A percentile compares a stretch with the other conserved stretches of the same genome.
These are phyloP conservation scores for Penicillium sp. DNA, from an alignment of 2,329 filamentous ascomycete genomes.

Conservation along the genomic window DNA sequence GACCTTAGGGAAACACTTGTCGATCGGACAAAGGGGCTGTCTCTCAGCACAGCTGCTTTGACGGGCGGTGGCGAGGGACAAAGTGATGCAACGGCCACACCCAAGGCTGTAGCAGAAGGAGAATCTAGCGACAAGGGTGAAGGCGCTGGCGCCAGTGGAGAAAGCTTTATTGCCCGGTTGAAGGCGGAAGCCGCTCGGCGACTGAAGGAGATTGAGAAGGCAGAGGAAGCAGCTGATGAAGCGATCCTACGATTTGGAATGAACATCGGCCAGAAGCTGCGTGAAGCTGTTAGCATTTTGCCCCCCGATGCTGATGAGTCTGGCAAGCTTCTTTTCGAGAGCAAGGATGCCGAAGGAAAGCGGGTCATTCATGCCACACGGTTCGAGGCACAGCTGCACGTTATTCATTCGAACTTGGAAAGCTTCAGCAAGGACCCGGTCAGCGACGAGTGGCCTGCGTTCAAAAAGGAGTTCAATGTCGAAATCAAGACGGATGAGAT, in stretches of 20 bases:
- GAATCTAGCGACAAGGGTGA: constrained; percentile 18
- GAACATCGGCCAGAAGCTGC: constrained; percentile 84
- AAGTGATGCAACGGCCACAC: constrained; percentile 30
- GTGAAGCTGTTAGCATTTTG: constrained; percentile 84
- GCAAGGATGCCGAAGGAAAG: constrained; percentile 84
- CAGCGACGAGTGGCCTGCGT: constrained; percentile 70
- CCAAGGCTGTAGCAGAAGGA: constrained; percentile 26
- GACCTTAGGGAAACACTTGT: constrained; percentile 67
- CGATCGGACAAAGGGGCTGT: constrained; percentile 70
- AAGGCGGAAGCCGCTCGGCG: constrained; percentile 74
- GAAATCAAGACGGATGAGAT: constrained; percentile 84
- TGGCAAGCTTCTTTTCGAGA: constrained; percentile 81
- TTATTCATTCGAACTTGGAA: constrained; percentile 81
- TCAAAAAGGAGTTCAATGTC: constrained; percentile 72
- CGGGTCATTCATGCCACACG: constrained; percentile 91
- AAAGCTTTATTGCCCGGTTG: constrained; percentile 72
- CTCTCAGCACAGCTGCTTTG: constrained; percentile 51
- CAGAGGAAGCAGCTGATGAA: constrained; percentile 94
- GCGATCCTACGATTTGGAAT: constrained; percentile 87
- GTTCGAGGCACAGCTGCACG: constrained; percentile 93
- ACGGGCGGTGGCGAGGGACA: constrained; percentile 22
- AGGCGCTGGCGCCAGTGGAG: constrained; percentile 42
- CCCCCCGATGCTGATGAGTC: constrained; percentile 59
- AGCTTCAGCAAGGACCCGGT: constrained; percentile 80
- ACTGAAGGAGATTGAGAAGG: constrained; percentile 82